phyloP scores from a whole-genome alignment of 1,284 basidiomycete genomes.

The Irpex rosettiformis region DNA sequence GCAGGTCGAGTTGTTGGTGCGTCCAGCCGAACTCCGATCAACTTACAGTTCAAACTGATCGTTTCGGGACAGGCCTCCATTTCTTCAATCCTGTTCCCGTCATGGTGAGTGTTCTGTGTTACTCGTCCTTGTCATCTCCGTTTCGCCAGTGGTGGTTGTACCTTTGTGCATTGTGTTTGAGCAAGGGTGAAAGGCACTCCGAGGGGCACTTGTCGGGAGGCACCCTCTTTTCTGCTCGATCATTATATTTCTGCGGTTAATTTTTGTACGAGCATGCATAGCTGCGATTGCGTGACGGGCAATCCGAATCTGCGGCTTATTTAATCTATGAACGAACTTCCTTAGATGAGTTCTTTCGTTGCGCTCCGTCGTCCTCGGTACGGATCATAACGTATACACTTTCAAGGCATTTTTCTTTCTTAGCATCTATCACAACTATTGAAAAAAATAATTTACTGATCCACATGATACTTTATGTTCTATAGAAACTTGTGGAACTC shows the following conservation, averaged over 20 bases:
- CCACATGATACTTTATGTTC: no score
- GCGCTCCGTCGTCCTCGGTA: no score
- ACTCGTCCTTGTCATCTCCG: neutral
- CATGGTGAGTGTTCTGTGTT: slow-evolving; percentile 56
- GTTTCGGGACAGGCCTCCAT: slow-evolving; percentile 63
- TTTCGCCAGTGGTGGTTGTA: neutral
- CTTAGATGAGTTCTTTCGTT: no score
- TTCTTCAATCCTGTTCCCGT: slow-evolving; percentile 97
- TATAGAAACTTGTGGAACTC: slow-evolving; percentile 85
- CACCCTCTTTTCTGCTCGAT: neutral
- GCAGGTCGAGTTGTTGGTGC: slow-evolving; percentile 74
- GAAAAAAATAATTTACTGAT: no score
- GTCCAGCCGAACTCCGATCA: slow-evolving; percentile 17
- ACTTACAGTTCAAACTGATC: neutral
- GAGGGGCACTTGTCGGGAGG: neutral
- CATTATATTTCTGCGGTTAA: neutral
- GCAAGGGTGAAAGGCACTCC: neutral
- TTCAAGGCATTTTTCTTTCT: no score
- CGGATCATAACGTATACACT: no score
- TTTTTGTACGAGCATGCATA: neutral
- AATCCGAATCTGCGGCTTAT: no score
- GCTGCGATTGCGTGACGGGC: no score
- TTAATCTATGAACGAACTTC: no score
- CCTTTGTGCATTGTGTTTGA: neutral
- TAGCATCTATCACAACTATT: no score